Percentiles rank a stretch among this genome's conserved stretches.
Evolutionary conservation across 129 eudicot genomes (phyloP).

Genomic region (sunflower (Helianthus annuus)): HanXRQr2.0-SUNRISE NC_035435.2:135063224-135063723

Average conservation of each 20-base stretch:
- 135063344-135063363: not conserved
- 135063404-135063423: not conserved
- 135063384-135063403: not conserved
- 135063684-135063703: too few species aligned
- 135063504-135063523: not conserved
- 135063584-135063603: not conserved
- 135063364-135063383: not conserved
- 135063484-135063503: not conserved
- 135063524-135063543: not conserved
- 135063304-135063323: not conserved
- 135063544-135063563: not conserved
- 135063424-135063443: not conserved
- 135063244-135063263: too few species aligned
- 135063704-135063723: too few species aligned
- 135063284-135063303: not conserved
- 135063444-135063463: not conserved
- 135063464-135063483: not conserved
- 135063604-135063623: not conserved
- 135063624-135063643: not conserved
- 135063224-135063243: too few species aligned
- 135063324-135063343: not conserved
- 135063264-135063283: too few species aligned
- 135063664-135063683: too few species aligned
- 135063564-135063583: not conserved
- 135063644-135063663: too few species aligned